Percentiles rank a stretch among this genome's conserved stretches.
Evolutionary conservation across 352 stramenopile species (phyloP).

Genomic region (Globisporangium sylvaticum): DNA sequence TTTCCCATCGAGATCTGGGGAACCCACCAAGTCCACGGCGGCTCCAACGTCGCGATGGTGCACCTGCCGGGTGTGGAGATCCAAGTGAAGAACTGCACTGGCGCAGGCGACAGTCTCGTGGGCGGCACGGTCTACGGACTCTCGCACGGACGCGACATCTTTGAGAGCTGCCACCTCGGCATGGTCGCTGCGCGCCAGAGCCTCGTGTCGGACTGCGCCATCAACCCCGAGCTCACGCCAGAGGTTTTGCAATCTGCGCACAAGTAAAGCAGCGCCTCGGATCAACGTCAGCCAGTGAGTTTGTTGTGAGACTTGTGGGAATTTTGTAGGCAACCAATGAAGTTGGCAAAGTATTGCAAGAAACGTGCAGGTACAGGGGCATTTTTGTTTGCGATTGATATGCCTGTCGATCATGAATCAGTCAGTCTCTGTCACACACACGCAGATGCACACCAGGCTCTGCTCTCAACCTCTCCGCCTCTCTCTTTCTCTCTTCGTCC

Average conservation of each 20-base stretch:
- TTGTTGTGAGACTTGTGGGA: not conserved
- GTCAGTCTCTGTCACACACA: not conserved
- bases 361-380: not conserved
- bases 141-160: constrained; percentile 52
- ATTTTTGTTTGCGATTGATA: not conserved
- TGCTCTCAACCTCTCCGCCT: too few relatives aligned
- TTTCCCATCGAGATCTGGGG: constrained; percentile 57
- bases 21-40: constrained; percentile 41
- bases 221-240: constrained; percentile 47
- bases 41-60: constrained; percentile 46
- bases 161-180: constrained; percentile 63
- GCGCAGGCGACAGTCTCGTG: constrained; percentile 71
- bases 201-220: constrained; percentile 57
- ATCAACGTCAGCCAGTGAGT: not conserved
- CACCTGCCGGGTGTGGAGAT: constrained; percentile 61
- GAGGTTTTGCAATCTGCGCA: constrained; percentile 22
- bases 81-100: constrained; percentile 65
- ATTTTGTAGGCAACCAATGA: not conserved
- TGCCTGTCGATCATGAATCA: not conserved
- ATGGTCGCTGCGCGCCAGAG: constrained; percentile 74
- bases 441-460: too few relatives aligned
- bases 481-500: not conserved
- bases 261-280: not conserved
- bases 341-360: not conserved
- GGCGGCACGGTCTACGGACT: constrained; percentile 76